phyloP scores from a whole-genome alignment of 371 early-diverging fungal genomes.

The Mortierella polycephala region DNA sequence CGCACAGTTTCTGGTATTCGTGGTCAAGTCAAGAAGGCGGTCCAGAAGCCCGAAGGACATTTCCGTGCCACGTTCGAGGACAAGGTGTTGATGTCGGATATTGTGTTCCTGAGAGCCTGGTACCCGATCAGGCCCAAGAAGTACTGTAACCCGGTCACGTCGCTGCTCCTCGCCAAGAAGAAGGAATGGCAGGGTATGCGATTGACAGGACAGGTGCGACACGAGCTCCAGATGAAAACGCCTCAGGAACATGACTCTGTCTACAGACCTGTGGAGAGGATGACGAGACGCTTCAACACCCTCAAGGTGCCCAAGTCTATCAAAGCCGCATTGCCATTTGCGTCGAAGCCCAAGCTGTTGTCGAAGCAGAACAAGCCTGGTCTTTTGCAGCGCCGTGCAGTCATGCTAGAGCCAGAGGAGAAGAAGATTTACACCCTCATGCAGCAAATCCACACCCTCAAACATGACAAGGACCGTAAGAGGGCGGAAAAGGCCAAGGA shows the following conservation, averaged over 20 bases:
- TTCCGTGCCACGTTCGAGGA: constrained; percentile 99
- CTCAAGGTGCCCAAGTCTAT: constrained; percentile 86
- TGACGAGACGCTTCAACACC: constrained; percentile 84
- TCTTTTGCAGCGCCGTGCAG: constrained; percentile 80
- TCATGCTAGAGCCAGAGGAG: constrained; percentile 91
- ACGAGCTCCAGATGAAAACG: constrained; percentile 71
- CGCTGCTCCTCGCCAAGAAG: constrained; percentile 77
- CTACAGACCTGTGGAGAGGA: constrained; percentile 90
- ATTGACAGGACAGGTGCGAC: constrained; percentile 88
- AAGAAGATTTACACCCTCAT: constrained; percentile 84
- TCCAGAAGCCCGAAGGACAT: constrained; percentile 89
- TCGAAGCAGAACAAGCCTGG: constrained; percentile 59
- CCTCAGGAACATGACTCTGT: constrained; percentile 84
- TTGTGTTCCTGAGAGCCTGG: constrained; percentile 98
- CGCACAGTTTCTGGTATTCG: constrained; percentile 98
- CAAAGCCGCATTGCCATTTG: constrained; percentile 89
- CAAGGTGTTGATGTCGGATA: constrained; percentile 94
- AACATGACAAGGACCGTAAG: constrained; percentile 84
- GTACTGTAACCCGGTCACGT: constrained; percentile 96
- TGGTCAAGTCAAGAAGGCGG: constrained; percentile 97
- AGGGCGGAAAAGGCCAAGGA: constrained; percentile 74
- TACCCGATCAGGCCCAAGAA: constrained; percentile 93
- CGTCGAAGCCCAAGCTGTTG: constrained; percentile 85
- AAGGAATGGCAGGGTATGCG: constrained; percentile 92
- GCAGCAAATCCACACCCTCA: constrained; percentile 88